Evolutionary conservation across 1,139 yeast genomes (phyloP).

Genomic region (Kluyveromyces sp.): DNA sequence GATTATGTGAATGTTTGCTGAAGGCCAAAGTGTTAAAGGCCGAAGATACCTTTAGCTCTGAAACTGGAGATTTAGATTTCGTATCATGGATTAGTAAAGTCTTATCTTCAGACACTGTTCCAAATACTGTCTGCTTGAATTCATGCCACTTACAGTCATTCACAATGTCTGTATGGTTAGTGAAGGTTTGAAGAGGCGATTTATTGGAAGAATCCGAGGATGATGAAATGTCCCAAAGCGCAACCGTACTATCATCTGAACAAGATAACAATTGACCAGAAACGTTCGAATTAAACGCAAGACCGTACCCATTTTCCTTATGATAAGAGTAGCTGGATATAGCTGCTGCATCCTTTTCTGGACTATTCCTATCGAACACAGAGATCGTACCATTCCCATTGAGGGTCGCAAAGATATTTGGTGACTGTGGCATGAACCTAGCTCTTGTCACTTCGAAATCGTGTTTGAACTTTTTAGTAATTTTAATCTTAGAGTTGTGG

Average conservation of each 20-base stretch:
- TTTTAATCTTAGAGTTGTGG: constrained; percentile 47
- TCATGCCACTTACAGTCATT: constrained; percentile 71
- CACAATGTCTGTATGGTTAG: constrained; percentile 48
- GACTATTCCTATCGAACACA: constrained; percentile 46
- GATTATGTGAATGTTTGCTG: constrained; percentile 50
- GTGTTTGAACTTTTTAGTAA: constrained; percentile 50
- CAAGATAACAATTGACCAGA: constrained; percentile 49
- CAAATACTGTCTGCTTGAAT: constrained; percentile 42
- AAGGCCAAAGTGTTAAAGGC: constrained; percentile 57
- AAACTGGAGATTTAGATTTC: constrained; percentile 31
- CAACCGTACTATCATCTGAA: constrained; percentile 58
- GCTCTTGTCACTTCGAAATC: constrained; percentile 71
- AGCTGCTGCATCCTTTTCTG: constrained; percentile 22
- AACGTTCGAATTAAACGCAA: constrained; percentile 49
- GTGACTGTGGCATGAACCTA: constrained; percentile 68
- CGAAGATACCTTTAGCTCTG: constrained; percentile 31
- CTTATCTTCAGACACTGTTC: constrained; percentile 67
- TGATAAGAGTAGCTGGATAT: constrained; percentile 42
- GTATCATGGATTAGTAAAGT: constrained; percentile 58
- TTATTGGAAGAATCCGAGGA: constrained; percentile 8
- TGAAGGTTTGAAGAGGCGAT: constrained; percentile 29
- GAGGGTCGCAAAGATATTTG: constrained; percentile 64
- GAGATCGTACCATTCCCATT: constrained; percentile 68
- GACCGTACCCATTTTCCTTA: constrained; percentile 61
- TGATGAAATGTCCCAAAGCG: constrained; percentile 44